phyloP scores from a whole-genome alignment of 768 basidiomycete species.

The Hygrophorus russula region DNA sequence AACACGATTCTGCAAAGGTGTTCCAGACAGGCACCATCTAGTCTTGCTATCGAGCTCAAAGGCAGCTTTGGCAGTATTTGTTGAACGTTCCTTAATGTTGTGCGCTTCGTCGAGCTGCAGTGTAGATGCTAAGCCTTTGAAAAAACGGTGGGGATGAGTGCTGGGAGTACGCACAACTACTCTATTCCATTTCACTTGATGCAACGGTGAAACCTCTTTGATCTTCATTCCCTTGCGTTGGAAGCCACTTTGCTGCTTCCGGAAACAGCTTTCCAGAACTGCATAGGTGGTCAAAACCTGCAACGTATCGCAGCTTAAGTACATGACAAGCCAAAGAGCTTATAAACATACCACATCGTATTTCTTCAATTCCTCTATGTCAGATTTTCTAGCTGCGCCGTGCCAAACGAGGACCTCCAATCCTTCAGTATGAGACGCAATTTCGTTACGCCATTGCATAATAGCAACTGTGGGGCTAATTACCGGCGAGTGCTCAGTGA shows the following conservation, averaged over 20 bases:
- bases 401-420: slow-evolving; percentile 92
- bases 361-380: slow-evolving; percentile 61
- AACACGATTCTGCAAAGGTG: slow-evolving; percentile 87
- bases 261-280: slow-evolving; percentile 81
- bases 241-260: slow-evolving; percentile 89
- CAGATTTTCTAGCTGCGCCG: slow-evolving; percentile 59
- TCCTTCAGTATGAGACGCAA: slow-evolving; percentile 73
- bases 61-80: slow-evolving; percentile 94
- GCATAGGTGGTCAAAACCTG: slow-evolving; percentile 82
- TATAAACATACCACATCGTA: slow-evolving; percentile 65
- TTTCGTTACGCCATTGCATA: slow-evolving; percentile 91
- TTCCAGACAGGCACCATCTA: slow-evolving; percentile 94
- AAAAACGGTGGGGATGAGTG: background rate
- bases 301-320: slow-evolving; percentile 3
- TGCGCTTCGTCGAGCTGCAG: slow-evolving; percentile 87
- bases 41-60: slow-evolving; percentile 77
- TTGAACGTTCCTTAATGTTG: slow-evolving; percentile 92
- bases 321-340: background rate
- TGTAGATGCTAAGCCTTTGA: slow-evolving; percentile 1
- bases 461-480: slow-evolving; percentile 42
- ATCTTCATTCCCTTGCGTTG: slow-evolving; percentile 75
- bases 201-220: slow-evolving; percentile 82
- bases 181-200: slow-evolving; percentile 77
- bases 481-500: slow-evolving; percentile 33
- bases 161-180: slow-evolving; percentile 43